Evolutionary conservation across 768 basidiomycete species (phyloP), one percentile per base, ranked within the genome.

Genomic region (Boletus edulis): DNA sequence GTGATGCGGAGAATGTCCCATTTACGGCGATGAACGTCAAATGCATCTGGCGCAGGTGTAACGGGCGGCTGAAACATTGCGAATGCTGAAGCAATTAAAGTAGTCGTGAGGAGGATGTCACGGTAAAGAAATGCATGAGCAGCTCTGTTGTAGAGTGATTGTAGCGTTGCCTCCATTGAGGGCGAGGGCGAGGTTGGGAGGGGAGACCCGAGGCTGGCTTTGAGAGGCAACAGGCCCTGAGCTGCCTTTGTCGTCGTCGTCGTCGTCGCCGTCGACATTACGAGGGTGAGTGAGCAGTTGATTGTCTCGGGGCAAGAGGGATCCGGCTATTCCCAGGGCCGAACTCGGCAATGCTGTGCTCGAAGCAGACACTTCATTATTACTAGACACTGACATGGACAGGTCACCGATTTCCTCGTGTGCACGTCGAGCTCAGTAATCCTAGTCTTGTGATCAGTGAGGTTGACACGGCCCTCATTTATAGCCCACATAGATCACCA

Each of bases 1-100:
- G 90, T 93, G 58, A 94, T 86, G 24, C 91, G 81, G 8, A 94
- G 83, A 52, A 94, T 83, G 63, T 94, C 91, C 91, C 91, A 94
- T 73, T 91, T 92, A 52, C 85, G 77, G 17, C 91, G 82, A 46
- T 77, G 73, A 20, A 79, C 72, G 52, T 78, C 75, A 5, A 83
- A 75, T 4, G 62, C 45, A 55, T 84, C 84, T 40, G 63, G 59
- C 0, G 51, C 52, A 7, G 62, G 67, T 7, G 55, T 50, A 13
- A 67, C 62, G 6, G 74, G 82, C 4, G 76, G 74, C 15, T 66
- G 77, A 57, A 94, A 63, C 32, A 89, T 70, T 10, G 80, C 65
- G 67, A 91, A 90, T 0, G 89, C 91, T 9, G 87, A 82, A 41
- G 79, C 74, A 27, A 92, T 66, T 34, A 92, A 76, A 4, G 83